Evolutionary conservation across 495 filamentous ascomycete species (phyloP), one percentile per base, ranked within the genome.

Genomic region (Zalerion maritima): DNA sequence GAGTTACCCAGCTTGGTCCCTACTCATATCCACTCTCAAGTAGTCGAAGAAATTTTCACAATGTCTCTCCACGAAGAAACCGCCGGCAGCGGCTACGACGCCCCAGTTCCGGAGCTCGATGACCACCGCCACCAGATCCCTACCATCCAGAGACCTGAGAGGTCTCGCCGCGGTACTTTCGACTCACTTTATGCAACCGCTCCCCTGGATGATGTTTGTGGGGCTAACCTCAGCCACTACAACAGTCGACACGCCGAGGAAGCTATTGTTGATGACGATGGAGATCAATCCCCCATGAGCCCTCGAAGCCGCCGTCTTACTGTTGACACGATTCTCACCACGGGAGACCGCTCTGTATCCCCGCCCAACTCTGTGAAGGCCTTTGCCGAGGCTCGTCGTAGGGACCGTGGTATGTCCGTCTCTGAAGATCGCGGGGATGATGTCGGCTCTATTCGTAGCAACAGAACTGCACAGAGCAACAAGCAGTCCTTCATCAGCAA

Each of bases 321-420:
- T 16, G 54, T 61, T 14, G 51, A 49, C 21, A 55, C 57, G 1
- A 47, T 45, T n/a, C n/a, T n/a, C n/a, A 41, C 35, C 1, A 53
- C 47, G 6, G 57, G 60, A 26, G 47, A 69, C 5, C 67, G 81
- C 15, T 81, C 81, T 2, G 62, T 68, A 0, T 97, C 91, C 11
- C 86, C 85, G 7, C 86, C 89, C 2, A 96, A 94, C 50, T 97
- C 89, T 2, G 89, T 97, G 14, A 87, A 94, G 51, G 89, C 89
- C 10, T 97, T 97, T 51, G 91, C 87, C 3, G 83, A 89, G 38
- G 70, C 71, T 21, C 60, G 71, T 19, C 66, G 67, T 13, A 60
- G 68, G 8, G 67, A 73, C 35, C 57, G 62, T 11, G 63, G 62
- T n/a, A 42, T 69, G 7, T 73, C 71, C 10, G 43, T 58, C 29